Evolutionary conservation across 257 asterid genomes (phyloP), one percentile per base, ranked within the genome.

Genomic region (Ocimum tenuiflorum): DNA sequence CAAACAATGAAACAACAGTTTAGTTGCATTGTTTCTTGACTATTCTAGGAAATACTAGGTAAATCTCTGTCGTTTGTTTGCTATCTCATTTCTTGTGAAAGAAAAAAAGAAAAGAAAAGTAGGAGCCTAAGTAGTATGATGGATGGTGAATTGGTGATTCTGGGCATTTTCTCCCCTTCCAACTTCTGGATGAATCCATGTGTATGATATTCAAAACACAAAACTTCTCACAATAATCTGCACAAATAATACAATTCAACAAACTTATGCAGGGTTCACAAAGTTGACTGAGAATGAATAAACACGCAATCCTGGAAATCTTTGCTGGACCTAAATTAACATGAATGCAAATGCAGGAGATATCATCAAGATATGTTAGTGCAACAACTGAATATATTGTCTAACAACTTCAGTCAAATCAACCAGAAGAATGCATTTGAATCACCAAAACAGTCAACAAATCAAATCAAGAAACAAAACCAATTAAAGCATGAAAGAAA

Each of bases 121-220:
- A 27, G 31, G 31, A 27, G n/a, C n/a, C n/a, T n/a, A n/a, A n/a
- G n/a, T 10, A 17, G 31, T 23, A 20, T 51, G 27, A 49, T 76
- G 83, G n/a, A n/a, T n/a, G n/a, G n/a, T n/a, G n/a, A n/a, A n/a
- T n/a, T n/a, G n/a, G 64, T 38, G 29, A 13, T 13, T 11, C 24
- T 20, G 33, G 35, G 72, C 11, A 17, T 18, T 11, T 71, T 74
- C 35, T 42, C 29, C 52, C 75, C 12, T 72, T 78, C 20, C 73
- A 49, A 29, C 76, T 72, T 43, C 74, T 78, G 18, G 50, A 43
- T 50, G 85, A 82, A 72, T 82, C 31, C 71, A 65, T 14, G 43
- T 54, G 15, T 52, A 31, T 2, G 31, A 5, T 31, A 31, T 31
- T 31, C 19, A 4, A 50, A 63, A 19, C 42, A 9, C 12, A 0